Evolutionary conservation across 1,139 yeast genomes (phyloP).

Genomic region (Blastobotrys serpentis): DNA sequence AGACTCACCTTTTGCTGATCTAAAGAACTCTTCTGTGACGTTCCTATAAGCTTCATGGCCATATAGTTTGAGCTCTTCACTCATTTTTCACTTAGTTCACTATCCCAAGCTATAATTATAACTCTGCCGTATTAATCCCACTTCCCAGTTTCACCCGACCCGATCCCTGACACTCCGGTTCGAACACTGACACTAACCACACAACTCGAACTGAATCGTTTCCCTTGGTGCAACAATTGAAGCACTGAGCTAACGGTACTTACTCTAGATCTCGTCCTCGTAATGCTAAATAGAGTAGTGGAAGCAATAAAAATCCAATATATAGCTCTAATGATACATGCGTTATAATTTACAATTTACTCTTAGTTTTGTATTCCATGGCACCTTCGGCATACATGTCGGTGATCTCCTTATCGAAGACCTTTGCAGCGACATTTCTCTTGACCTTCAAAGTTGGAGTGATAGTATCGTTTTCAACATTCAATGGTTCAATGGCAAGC

Average conservation of each 20-base stretch:
- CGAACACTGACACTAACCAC: no score
- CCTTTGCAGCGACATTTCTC: slow-evolving; percentile 56
- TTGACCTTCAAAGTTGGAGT: slow-evolving; percentile 79
- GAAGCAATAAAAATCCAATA: no score
- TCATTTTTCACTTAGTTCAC: neutral
- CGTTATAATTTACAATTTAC: slow-evolving; percentile 15
- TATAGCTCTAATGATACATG: no score
- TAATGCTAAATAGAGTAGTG: no score
- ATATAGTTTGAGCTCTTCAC: slow-evolving; percentile 20
- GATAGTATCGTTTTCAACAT: slow-evolving; percentile 57
- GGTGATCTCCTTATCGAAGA: slow-evolving; percentile 49
- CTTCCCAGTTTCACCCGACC: no score
- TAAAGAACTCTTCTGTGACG: slow-evolving; percentile 31
- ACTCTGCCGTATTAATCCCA: no score
- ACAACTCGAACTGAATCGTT: no score
- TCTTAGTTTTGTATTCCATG: slow-evolving; percentile 19
- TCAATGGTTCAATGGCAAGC: slow-evolving; percentile 65
- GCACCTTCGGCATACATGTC: slow-evolving; percentile 62
- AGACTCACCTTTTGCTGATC: slow-evolving; percentile 11
- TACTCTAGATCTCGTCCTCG: no score
- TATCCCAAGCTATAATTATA: no score
- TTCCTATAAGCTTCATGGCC: slow-evolving; percentile 30
- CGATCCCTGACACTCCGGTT: no score
- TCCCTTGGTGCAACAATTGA: no score
- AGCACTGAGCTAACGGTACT: no score